Percentiles rank a stretch among this genome's conserved stretches.
Evolutionary conservation across 1,139 yeast species (phyloP).

Genomic region (Suhomyces coccinellae): DNA sequence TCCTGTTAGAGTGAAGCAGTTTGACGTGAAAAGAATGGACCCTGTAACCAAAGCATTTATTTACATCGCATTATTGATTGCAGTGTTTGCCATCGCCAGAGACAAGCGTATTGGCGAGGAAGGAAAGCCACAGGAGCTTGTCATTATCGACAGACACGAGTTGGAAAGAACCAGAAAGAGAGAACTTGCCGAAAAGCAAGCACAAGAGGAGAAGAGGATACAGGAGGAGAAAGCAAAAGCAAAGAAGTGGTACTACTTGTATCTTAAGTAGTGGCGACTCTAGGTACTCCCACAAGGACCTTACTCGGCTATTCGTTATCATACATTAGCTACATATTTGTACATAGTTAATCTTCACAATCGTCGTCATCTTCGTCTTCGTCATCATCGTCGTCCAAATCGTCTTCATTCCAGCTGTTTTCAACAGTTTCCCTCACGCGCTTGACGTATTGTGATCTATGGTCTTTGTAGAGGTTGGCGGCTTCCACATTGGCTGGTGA

Average conservation of each 20-base stretch:
- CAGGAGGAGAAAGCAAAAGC: constrained; percentile 4
- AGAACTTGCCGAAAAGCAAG: constrained; percentile 16
- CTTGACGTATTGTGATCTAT: constrained; percentile 86
- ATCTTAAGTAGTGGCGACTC: constrained; percentile 30
- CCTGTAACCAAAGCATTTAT: constrained; percentile 55
- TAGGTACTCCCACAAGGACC: background rate
- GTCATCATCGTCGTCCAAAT: constrained; percentile 44
- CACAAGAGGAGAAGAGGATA: constrained; percentile 18
- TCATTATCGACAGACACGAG: constrained; percentile 40
- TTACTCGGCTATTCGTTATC: constrained; percentile 2
- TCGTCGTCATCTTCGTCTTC: constrained; percentile 49
- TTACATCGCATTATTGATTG: constrained; percentile 43
- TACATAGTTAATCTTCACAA: constrained; percentile 13
- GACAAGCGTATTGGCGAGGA: constrained; percentile 53
- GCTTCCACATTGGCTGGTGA: constrained; percentile 99
- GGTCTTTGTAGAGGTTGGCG: constrained; percentile 92
- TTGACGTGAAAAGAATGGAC: constrained; percentile 53
- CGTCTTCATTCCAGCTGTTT: constrained; percentile 73
- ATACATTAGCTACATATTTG: constrained; percentile 3
- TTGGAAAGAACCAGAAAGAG: constrained; percentile 25
- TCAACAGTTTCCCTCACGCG: constrained; percentile 94
- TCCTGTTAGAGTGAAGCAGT: constrained; percentile 49
- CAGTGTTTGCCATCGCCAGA: constrained; percentile 47
- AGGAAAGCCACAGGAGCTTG: constrained; percentile 45
- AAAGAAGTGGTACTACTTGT: constrained; percentile 46